Evolutionary conservation across 306 rosid species (phyloP), one percentile per base, ranked within the genome.

Genomic region (Cicer pinnatifidum): DNA sequence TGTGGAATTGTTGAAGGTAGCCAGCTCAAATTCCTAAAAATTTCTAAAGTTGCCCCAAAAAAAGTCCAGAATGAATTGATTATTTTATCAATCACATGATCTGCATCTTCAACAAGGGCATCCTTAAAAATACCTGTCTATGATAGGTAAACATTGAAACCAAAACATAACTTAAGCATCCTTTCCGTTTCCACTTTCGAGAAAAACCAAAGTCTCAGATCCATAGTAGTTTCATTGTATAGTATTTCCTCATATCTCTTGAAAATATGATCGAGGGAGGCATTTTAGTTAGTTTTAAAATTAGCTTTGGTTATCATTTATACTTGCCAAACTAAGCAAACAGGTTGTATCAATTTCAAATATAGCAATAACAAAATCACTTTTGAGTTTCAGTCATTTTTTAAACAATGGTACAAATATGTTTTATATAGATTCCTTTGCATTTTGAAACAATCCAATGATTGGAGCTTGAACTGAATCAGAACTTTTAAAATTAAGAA

Each of bases 291-390:
- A 35, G 19, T 17, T 17, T 17, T 17, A 17, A 17, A 73, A 17
- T 17, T 17, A 17, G 19, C 33, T 17, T 10, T 57, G 15, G 28
- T 19, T 39, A 11, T 35, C 37, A 44, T 59, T 12, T 53, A 74
- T 69, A 56, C 23, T 52, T 41, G 58, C 54, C 63, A 50, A 69
- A n/a, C 12, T 45, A 58, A 56, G 57, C 44, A 33, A 72, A 37
- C 33, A 59, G 16, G 16, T 39, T 63, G 11, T 8, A 63, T 16
- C 20, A 9, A 15, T 40, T 33, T 63, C 15, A n/a, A 40, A 62
- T 13, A 39, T 15, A 38, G 68, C 3, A 41, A 39, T 41, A 41
- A 6, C 50, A 15, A 38, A 1, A 39, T 63, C 13, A 40, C 13
- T 40, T 61, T 38, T 6, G 9, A 75, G 41, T 38, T 64, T 9